Evolutionary conservation across 768 basidiomycete species (phyloP).

Genomic region (Paxillus ammoniavirescens): DNA sequence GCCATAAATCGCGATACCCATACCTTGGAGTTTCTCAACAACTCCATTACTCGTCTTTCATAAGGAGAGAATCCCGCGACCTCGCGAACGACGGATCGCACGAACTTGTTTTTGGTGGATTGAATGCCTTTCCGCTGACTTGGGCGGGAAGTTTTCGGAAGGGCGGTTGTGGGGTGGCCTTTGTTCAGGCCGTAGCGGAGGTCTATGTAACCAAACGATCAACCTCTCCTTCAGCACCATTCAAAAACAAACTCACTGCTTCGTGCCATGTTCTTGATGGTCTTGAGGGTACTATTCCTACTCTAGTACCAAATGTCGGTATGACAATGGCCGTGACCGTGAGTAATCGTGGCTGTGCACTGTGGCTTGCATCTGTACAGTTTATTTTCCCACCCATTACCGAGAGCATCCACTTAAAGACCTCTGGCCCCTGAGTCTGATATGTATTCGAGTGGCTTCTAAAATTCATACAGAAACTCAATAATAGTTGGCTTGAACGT

Average conservation of each 20-base stretch:
- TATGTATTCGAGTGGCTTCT: background rate
- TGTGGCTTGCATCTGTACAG: conserved; percentile 65
- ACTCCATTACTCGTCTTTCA: conserved; percentile 96
- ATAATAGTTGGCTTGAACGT: conserved; percentile 4
- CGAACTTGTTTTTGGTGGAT: conserved; percentile 90
- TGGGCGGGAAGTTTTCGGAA: conserved; percentile 72
- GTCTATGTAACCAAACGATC: conserved; percentile 48
- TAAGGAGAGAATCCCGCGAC: conserved; percentile 97
- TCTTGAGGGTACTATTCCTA: conserved; percentile 45
- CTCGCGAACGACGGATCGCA: conserved; percentile 91
- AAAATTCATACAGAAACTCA: conserved; percentile 1
- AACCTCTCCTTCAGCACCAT: background rate
- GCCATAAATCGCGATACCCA: conserved; percentile 26
- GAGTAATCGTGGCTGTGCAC: conserved; percentile 40
- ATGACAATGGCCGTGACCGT: conserved; percentile 13
- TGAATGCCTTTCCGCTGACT: conserved; percentile 91
- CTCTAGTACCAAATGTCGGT: conserved; percentile 22
- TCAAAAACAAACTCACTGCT: conserved; percentile 54
- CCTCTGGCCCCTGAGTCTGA: conserved; percentile 10
- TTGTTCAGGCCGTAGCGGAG: conserved; percentile 82
- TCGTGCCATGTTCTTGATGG: conserved; percentile 67
- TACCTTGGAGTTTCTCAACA: conserved; percentile 97
- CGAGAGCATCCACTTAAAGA: no score
- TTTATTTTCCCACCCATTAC: conserved; percentile 28
- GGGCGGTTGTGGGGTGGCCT: conserved; percentile 85